phyloP scores from a whole-genome alignment of 2,329 filamentous ascomycete genomes.

The Penicillium sclerotiorum region DNA sequence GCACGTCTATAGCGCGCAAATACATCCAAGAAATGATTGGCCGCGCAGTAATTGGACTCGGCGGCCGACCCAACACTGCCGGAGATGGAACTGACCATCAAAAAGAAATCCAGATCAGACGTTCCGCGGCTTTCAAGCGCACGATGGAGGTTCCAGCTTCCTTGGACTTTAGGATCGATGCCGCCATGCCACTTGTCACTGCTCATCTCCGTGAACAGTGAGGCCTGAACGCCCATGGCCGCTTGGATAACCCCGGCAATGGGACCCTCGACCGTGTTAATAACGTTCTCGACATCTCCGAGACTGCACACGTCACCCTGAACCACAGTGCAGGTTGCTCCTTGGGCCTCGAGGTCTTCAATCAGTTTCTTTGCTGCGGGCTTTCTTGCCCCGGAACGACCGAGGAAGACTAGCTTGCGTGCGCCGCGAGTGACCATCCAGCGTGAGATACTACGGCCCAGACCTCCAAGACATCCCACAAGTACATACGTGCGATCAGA shows the following conservation, averaged over 20 bases:
- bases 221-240: neutral
- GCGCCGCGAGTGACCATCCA: neutral
- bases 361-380: neutral
- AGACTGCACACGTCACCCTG: no score
- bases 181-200: conserved; percentile 24
- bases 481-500: neutral
- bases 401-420: neutral
- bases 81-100: neutral
- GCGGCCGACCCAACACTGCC: neutral
- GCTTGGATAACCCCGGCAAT: neutral
- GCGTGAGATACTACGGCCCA: neutral
- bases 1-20: conserved; percentile 29
- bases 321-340: neutral
- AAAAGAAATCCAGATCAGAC: neutral
- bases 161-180: conserved; percentile 22
- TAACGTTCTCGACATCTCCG: neutral
- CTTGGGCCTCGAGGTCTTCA: neutral
- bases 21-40: conserved; percentile 24
- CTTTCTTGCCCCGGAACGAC: conserved; percentile 4
- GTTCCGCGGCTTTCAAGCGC: neutral
- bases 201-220: conserved; percentile 35
- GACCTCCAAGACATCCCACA: neutral
- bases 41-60: neutral
- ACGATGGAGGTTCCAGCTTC: neutral
- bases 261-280: neutral